These are phyloP conservation scores for Penicillium dipodomyicola DNA, from an alignment of 495 filamentous ascomycete genomes.

Conservation along the genomic window DNA sequence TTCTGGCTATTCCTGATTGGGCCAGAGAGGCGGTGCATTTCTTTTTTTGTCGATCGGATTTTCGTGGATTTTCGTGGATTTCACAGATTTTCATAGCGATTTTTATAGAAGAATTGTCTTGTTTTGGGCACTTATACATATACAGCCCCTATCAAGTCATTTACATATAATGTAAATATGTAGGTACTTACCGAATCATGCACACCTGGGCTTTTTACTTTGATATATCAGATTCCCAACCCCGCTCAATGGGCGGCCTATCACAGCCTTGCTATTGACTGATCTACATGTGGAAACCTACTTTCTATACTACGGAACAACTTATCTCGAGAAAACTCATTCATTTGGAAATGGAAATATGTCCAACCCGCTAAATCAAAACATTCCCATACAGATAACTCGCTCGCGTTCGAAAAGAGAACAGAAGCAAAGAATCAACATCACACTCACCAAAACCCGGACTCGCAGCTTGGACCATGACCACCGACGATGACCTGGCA, in stretches of 20 bases:
- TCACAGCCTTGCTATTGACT: neutral
- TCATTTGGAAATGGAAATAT: neutral
- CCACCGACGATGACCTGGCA: neutral
- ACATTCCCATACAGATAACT: neutral
- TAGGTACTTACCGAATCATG: neutral
- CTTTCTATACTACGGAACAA: neutral
- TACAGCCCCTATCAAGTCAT: neutral
- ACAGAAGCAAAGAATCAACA: neutral
- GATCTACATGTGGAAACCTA: neutral
- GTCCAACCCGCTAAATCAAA: neutral
- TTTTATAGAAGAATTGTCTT: neutral
- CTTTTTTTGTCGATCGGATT: constrained; percentile 3
- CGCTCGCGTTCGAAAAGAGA: neutral
- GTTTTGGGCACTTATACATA: neutral
- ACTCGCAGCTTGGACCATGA: neutral
- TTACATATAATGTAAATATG: neutral
- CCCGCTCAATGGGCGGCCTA: neutral
- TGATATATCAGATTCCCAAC: neutral
- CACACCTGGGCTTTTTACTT: neutral
- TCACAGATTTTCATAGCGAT: neutral
- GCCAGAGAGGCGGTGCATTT: constrained; percentile 14
- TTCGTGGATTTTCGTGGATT: neutral
- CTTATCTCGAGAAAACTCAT: neutral
- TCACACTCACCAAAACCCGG: neutral
- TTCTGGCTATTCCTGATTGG: constrained; percentile 13